Conservation (phyloP, 1,284 basidiomycete species). For the Fomitopsis palustris region DNA sequence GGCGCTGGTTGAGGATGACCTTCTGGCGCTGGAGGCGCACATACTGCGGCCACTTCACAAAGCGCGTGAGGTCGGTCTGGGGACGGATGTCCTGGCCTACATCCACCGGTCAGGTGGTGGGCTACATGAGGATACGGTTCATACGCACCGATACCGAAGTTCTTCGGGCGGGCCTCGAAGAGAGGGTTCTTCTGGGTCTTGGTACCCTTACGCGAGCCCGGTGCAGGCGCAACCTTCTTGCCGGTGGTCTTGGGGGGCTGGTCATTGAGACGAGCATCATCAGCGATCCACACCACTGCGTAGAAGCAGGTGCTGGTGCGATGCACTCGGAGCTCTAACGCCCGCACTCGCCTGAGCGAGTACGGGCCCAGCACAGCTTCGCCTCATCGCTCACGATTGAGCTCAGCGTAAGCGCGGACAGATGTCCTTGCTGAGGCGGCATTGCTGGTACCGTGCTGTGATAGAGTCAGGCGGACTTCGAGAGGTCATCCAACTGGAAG, state of each 20-base stretch:
- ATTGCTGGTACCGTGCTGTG: not conserved
- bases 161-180: conserved; percentile 87
- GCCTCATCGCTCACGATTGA: not conserved
- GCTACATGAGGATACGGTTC: not conserved
- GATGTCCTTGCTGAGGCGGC: not conserved
- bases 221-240: conserved; percentile 79
- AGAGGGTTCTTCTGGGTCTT: conserved; percentile 93
- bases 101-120: not conserved
- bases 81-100: conserved; percentile 93
- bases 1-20: conserved; percentile 96
- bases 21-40: conserved; percentile 98
- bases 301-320: conserved; percentile 14
- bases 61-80: conserved; percentile 90
- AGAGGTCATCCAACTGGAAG: not conserved
- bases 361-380: not conserved
- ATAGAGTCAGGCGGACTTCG: not conserved
- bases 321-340: conserved; percentile 10
- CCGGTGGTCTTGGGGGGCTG: conserved; percentile 73
- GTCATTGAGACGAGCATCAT: conserved; percentile 82
- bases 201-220: conserved; percentile 66
- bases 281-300: conserved; percentile 42
- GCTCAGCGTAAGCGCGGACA: not conserved
- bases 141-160: conserved; percentile 91
- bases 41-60: conserved; percentile 99
- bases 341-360: not conserved